Percentiles rank a stretch among this genome's conserved stretches.
Evolutionary conservation across 2,329 filamentous ascomycete species (phyloP).

Genomic region (Sclerotinia glacialis): DNA sequence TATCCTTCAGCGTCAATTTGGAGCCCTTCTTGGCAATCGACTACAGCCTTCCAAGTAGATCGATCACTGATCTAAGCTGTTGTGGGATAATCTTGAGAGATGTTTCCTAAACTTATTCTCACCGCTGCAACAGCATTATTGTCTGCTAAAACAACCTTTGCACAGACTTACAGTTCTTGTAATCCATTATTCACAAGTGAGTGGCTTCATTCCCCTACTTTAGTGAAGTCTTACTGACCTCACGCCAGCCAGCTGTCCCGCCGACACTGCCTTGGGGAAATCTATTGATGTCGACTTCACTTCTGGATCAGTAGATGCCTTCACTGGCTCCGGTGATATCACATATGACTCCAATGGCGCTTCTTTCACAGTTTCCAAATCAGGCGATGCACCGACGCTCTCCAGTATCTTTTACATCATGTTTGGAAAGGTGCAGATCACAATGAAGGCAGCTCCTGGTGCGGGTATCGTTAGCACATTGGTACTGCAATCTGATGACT

Average conservation of each 20-base stretch:
- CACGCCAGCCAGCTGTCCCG: conserved; percentile 57
- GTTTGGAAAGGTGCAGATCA: conserved; percentile 89
- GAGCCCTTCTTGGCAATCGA: not conserved
- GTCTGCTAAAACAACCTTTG: conserved; percentile 33
- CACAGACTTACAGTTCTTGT: conserved; percentile 55
- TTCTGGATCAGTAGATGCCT: conserved; percentile 73
- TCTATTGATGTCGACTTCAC: conserved; percentile 83
- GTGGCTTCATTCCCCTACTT: conserved; percentile 24
- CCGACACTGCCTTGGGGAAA: conserved; percentile 78
- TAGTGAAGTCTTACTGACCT: conserved; percentile 27
- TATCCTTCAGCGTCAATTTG: conserved; percentile 3
- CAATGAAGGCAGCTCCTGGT: conserved; percentile 81
- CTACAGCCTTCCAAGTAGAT: not conserved
- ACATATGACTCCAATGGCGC: conserved; percentile 76
- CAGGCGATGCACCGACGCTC: conserved; percentile 83
- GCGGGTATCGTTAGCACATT: conserved; percentile 90
- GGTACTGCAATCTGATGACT: conserved; percentile 83
- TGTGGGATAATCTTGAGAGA: conserved; percentile 21
- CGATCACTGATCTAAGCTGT: conserved; percentile 8
- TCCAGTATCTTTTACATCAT: conserved; percentile 96
- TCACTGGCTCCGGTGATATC: conserved; percentile 66
- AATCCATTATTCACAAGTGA: conserved; percentile 49
- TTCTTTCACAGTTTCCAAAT: conserved; percentile 72
- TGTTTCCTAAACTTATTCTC: conserved; percentile 34
- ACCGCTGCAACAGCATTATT: conserved; percentile 28